Evolutionary conservation across 1,284 basidiomycete genomes (phyloP), one percentile per base, ranked within the genome.

Genomic region (Golubevia pallescens): DNA sequence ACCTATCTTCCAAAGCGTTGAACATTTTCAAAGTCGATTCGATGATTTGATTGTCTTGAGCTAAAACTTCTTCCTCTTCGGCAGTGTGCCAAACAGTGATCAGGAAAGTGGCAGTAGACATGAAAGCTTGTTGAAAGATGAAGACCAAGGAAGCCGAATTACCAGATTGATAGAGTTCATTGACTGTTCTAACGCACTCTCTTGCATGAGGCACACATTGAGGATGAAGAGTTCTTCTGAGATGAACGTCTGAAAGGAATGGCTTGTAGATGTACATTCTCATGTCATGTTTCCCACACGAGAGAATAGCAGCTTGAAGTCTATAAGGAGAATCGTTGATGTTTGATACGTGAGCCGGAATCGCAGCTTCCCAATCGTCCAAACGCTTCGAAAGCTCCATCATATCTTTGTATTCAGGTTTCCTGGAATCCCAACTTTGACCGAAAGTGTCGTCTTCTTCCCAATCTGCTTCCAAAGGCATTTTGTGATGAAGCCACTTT

Each of bases 181-280:
- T 66, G n/a, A 78, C 74, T 20, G 67, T 68, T 19, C 65, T 65
- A 38, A 80, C 61, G 53, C 72, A 71, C 57, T 77, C 67, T 48
- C 71, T 65, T n/a, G 77, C 75, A 51, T 77, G 72, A 42, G 68
- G 67, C 16, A 69, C 68, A 67, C 77, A 79, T 54, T 73, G 73
- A 24, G 75, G 77, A 52, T 78, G 69, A 1, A 75, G 71, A 71
- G 76, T 77, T 66, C 76, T 77, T 32, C 69, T 65, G 51, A 77
- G 60, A 28, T 70, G 68, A 21, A 69, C 65, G 65, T 75, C 69
- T 52, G 73, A 63, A 42, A 79, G 58, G 60, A 80, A 78, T 1
- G 77, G 78, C 66, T 78, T 80, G 68, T 76, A 70, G 57, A 77
- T 80, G 66, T 80, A 80, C 20, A 80, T 69, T 1, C 74, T 69